A percentile compares a stretch with the other conserved stretches of the same genome.
Evolutionary conservation across 805 yeast species (phyloP).

Genomic region (Starmerella stigmatis): DNA sequence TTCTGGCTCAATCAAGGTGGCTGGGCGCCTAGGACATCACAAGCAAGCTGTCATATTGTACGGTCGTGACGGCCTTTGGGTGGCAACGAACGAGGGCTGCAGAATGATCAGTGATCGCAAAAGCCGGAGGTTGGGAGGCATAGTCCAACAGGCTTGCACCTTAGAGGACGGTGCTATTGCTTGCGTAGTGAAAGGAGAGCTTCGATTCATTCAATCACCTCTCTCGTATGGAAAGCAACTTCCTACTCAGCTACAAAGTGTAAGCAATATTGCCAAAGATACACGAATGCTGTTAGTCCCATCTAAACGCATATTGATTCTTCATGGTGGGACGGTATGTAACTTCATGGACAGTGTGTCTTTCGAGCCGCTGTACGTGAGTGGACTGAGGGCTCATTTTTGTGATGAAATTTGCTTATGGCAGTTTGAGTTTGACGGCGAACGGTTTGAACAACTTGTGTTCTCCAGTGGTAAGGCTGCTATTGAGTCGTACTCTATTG

Average conservation of each 20-base stretch:
- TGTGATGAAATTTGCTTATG: constrained; percentile 7
- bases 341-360: constrained; percentile 7
- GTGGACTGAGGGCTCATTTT: constrained; percentile 1
- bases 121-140: neutral
- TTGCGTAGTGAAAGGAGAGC: neutral
- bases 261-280: neutral
- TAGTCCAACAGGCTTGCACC: neutral
- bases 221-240: neutral
- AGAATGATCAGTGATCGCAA: neutral
- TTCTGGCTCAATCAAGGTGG: neutral
- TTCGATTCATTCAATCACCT: neutral
- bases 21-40: neutral
- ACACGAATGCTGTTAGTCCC: constrained; percentile 7
- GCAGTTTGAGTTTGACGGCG: constrained; percentile 5
- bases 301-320: neutral
- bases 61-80: neutral
- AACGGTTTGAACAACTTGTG: constrained; percentile 9
- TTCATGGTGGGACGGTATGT: constrained; percentile 3
- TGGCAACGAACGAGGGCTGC: neutral
- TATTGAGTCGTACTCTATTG: constrained; percentile 13
- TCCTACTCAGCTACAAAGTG: neutral
- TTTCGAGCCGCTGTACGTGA: constrained; percentile 4
- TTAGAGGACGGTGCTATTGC: constrained; percentile 3
- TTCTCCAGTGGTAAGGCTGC: constrained; percentile 6
- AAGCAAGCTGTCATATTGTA: neutral